Evolutionary conservation across 495 filamentous ascomycete genomes (phyloP), one percentile per base, ranked within the genome.

Genomic region (Chaetomium tenue): DNA sequence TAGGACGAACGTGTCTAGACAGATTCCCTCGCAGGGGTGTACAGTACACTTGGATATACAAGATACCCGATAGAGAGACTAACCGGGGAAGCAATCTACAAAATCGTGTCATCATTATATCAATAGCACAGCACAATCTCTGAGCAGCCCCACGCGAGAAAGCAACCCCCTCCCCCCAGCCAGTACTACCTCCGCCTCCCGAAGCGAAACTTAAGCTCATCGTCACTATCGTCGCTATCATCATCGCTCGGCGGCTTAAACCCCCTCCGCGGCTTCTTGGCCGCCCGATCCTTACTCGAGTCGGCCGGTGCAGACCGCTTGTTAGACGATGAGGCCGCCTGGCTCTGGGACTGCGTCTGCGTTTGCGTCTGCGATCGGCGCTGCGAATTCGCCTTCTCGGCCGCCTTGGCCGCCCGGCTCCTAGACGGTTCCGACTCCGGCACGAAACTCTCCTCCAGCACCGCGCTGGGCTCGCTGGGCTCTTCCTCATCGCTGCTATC

Each of bases 171-270:
- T 25, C 60, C 13, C 20, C 18, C 54, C 0, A 28, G 1, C 18
- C 42, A 47, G 0, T 8, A 47, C 55, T 61, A 73, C 25, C 62
- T 67, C 48, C 73, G 50, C 63, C 70, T 72, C 1, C 76, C 74
- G 71, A 83, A 83, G 52, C 76, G 74, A 67, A 84, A 84, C 67
- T 78, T 80, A 57, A 84, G 68, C 63, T 79, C 83, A 71, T 84
- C 82, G 37, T 83, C 82, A 64, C 77, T 80, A 58, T 82, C 82
- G 20, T 78, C 81, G 18, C 65, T 77, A 47, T 70, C 72, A 39
- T 58, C 80, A 12, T 78, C 79, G n/a, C 67, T 77, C 61, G 71
- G 72, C 55, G 69, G 67, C 62, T 44, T 67, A 58, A 67, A 68
- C 59, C 46, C 70, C 58, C 25, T 66, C 63, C 79, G 75, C 48